Percentiles rank a stretch among this genome's conserved stretches.
These are phyloP conservation scores for Cryphonectria nitschkei DNA, from an alignment of 2,329 filamentous ascomycete genomes.

Conservation along the genomic window DNA sequence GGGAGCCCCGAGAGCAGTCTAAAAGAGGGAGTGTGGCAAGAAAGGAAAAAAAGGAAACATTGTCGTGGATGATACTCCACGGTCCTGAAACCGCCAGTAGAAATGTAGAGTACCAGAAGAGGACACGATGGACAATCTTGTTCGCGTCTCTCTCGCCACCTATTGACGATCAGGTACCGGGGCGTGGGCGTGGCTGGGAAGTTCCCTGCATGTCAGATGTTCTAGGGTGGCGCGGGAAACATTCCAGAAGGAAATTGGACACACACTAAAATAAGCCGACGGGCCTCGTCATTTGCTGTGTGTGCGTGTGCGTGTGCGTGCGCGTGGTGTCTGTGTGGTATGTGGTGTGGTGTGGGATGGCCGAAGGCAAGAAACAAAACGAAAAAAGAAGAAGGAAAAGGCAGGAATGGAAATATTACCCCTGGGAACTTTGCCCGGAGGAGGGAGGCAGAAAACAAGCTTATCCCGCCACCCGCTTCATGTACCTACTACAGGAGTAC, in stretches of 20 bases:
- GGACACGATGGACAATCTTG: background rate
- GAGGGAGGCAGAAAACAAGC: constrained; percentile 14
- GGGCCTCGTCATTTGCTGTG: background rate
- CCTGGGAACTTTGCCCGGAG: constrained; percentile 3
- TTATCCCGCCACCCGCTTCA: constrained; percentile 11
- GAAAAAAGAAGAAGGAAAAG: background rate
- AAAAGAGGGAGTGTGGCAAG: constrained; percentile 16
- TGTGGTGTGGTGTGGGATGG: background rate
- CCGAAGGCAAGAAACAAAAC: background rate
- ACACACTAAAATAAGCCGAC: background rate
- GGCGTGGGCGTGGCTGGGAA: background rate
- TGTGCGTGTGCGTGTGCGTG: background rate
- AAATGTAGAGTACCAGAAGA: constrained; percentile 4
- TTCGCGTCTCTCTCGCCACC: background rate
- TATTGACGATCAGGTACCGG: background rate
- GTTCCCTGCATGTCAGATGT: background rate
- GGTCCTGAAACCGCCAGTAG: constrained; percentile 26
- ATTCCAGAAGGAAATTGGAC: constrained; percentile 17
- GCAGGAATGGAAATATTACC: background rate
- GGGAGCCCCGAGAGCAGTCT: constrained; percentile 2
- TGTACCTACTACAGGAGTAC: background rate
- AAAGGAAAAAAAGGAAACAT: constrained; percentile 8
- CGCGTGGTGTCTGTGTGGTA: too few species aligned
- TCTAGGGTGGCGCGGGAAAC: constrained; percentile 13
- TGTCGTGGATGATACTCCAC: constrained; percentile 15